Evolutionary conservation across 805 yeast genomes (phyloP), one percentile per base, ranked within the genome.

Genomic region (Metschnikowia sp.): DNA sequence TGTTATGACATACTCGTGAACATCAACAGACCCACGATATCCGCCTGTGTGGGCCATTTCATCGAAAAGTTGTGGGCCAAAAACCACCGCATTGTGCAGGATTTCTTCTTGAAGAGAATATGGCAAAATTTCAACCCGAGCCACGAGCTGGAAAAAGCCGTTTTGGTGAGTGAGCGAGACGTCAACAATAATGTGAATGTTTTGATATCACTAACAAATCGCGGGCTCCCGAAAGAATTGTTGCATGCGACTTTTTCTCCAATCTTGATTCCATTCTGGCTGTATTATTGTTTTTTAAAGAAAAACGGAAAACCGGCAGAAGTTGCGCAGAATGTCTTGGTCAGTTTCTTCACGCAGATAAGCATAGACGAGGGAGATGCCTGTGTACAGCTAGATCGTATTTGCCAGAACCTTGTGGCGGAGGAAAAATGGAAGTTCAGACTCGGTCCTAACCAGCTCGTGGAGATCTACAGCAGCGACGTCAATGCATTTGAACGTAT

Each of bases 181-280:
- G 61, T 86, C 15, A 84, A 86, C 55, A 83, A 85, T 60, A 69
- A 73, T 4, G 69, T 86, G 19, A 85, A 85, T 61, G 88, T 84
- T 0, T 54, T 84, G n/a, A 62, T 85, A 0, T 82, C 92, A 0
- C 55, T 88, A 9, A 66, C 84, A 0, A 81, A 81, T 55, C 62
- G 65, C 38, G 60, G 64, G 7, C 49, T 68, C 7, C 48, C 60
- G 3, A 41, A 56, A 0, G 69, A 64, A 4, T 54, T 72, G 10
- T 46, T 62, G 28, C 36, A 36, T 29, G 56, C 54, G 9, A 36
- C 66, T 2, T 53, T 72, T 37, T 51, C 56, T 19, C 76, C 76
- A 1, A 60, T 73, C 19, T 11, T 70, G 2, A 28, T 56, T 48
- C 39, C 68, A 53, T 19, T 68, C 54, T 81, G 84, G 84, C 62